These are phyloP conservation scores for Candida coleopterorum DNA, from an alignment of 805 yeast genomes.

Conservation along the genomic window DNA sequence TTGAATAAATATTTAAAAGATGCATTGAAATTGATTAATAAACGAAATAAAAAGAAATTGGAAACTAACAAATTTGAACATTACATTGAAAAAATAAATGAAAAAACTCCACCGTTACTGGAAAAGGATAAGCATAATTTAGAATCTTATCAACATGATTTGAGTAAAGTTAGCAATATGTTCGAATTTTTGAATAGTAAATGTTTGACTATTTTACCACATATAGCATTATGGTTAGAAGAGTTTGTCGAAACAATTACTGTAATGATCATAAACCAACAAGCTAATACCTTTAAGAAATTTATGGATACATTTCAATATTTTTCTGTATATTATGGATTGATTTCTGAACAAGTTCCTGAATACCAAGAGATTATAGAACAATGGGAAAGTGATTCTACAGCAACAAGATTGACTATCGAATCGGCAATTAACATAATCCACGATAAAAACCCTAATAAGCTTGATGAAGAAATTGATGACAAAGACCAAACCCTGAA, in stretches of 20 bases:
- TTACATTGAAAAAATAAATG: slow-evolving; percentile 34
- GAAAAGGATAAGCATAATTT: slow-evolving; percentile 37
- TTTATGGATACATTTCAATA: slow-evolving; percentile 18
- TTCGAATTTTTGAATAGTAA: slow-evolving; percentile 37
- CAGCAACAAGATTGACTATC: slow-evolving; percentile 34
- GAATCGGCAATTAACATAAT: slow-evolving; percentile 29
- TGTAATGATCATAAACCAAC: slow-evolving; percentile 33
- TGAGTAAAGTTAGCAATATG: slow-evolving; percentile 24
- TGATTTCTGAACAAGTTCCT: slow-evolving; percentile 13
- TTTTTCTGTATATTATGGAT: slow-evolving; percentile 22
- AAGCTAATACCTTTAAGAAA: slow-evolving; percentile 28
- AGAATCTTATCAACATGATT: slow-evolving; percentile 22
- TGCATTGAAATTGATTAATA: slow-evolving; percentile 36
- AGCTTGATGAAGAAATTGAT: slow-evolving; percentile 31
- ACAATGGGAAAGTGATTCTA: slow-evolving; percentile 34
- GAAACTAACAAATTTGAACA: slow-evolving; percentile 35
- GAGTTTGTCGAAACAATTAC: slow-evolving; percentile 45
- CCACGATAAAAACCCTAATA: slow-evolving; percentile 32
- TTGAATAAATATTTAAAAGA: slow-evolving; percentile 35
- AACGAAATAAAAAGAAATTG: slow-evolving; percentile 40
- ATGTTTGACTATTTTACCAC: slow-evolving; percentile 41
- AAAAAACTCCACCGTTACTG: slow-evolving; percentile 24
- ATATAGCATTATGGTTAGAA: slow-evolving; percentile 39
- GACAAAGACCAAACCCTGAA: slow-evolving; percentile 22
- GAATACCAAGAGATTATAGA: slow-evolving; percentile 30